Base-by-base conservation (phyloP, 345 rosid species). In the Citrus hindsii region DNA sequence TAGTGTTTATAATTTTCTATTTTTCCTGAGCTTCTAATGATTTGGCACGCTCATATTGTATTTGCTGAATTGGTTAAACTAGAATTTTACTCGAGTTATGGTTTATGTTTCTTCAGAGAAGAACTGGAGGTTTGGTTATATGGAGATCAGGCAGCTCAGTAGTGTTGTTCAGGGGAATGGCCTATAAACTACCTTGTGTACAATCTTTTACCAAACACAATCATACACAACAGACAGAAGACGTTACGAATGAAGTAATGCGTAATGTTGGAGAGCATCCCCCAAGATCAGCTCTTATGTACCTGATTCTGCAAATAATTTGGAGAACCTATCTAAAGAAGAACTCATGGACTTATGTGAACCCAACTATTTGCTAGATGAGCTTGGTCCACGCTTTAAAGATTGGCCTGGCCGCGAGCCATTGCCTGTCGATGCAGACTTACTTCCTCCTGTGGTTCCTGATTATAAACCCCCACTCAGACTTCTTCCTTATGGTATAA, bases 131-230 rank as follows among this genome's bases (percentile, higher is more conserved):
- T 48, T 82, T 95, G 83, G 88, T 95, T 73, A 92, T 93, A 82
- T 93, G 94, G 98, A 93, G 99, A 86, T 92, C 99, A 46, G 99
- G 99, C 63, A 88, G 97, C 83, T 92, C 95, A 7, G 82, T 95
- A n/a, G 99, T 91, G 33, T 79, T 93, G 74, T 95, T 87, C 86
- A 83, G 99, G 82, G 99, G 99, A 82, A 86, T 91, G 84, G 62
- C 86, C 65, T 95, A 95, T 82, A 87, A 87, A 78, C 88, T 93
- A 76, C 88, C 80, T 56, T 93, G 97, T 83, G 93, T 92, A 38
- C 92, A 86, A 71, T 88, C 88, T 25, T 90, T 83, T 79, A 82
- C 79, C 8, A 80, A 90, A 80, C 86, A 86, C 74, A 82, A 81
- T 67, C 82, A 82, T 62, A 73, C 30, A 25, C 72, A 74, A 21